phyloP scores from a whole-genome alignment of 1,284 basidiomycete species.

The Ceratobasidium papillatum region DNA sequence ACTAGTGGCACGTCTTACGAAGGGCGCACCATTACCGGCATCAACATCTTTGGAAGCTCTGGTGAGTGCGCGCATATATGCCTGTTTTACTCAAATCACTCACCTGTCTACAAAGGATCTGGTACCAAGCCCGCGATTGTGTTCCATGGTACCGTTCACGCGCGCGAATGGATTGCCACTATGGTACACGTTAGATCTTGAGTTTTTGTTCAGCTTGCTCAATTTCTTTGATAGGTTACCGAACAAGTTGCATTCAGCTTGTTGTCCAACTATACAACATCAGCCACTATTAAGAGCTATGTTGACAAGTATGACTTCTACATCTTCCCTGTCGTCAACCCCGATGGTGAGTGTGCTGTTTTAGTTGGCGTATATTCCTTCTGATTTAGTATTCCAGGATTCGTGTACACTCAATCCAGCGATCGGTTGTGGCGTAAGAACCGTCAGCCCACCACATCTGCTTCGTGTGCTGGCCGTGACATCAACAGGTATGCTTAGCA shows the following conservation, averaged over 20 bases:
- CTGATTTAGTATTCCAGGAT: slow-evolving; percentile 2
- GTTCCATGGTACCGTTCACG: slow-evolving; percentile 41
- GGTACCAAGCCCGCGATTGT: slow-evolving; percentile 40
- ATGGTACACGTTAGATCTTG: slow-evolving; percentile 9
- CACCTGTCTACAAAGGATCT: background rate
- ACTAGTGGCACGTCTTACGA: slow-evolving; percentile 32
- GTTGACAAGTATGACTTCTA: slow-evolving; percentile 44
- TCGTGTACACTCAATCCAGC: slow-evolving; percentile 36
- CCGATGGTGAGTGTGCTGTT: slow-evolving; percentile 20
- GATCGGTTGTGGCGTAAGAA: slow-evolving; percentile 42
- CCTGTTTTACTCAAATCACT: background rate
- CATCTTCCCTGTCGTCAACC: slow-evolving; percentile 42
- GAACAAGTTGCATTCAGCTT: slow-evolving; percentile 40
- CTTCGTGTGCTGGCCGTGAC: slow-evolving; percentile 37
- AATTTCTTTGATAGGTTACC: slow-evolving; percentile 11
- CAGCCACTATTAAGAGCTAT: slow-evolving; percentile 40
- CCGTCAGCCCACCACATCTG: slow-evolving; percentile 34
- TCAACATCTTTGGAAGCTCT: slow-evolving; percentile 42
- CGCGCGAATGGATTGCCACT: slow-evolving; percentile 42
- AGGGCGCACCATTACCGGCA: slow-evolving; percentile 38
- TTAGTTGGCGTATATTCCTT: background rate
- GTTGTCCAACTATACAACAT: slow-evolving; percentile 41
- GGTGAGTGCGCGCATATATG: background rate
- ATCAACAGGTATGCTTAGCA: slow-evolving; percentile 27
- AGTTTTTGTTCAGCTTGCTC: background rate